These are phyloP conservation scores for Rosa lucieae DNA, from an alignment of 306 rosid genomes.

Conservation along the genomic window DNA sequence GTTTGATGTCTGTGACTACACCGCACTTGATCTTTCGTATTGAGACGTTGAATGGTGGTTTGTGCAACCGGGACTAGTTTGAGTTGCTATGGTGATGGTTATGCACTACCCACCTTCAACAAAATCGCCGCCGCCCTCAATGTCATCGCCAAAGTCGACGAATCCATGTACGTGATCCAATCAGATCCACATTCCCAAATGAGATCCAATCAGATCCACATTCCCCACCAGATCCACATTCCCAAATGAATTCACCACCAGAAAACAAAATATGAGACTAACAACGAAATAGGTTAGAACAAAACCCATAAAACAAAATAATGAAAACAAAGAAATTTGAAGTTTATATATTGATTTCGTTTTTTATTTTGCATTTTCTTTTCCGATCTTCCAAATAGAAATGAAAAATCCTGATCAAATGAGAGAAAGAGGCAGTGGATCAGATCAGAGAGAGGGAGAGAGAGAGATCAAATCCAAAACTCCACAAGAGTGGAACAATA, in stretches of 20 bases:
- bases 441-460: too few species aligned
- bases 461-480: too few species aligned
- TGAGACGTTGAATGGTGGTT: neutral
- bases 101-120: conserved; percentile 60
- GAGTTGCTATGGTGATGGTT: conserved; percentile 12
- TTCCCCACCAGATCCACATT: conserved; percentile 86
- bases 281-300: too few species aligned
- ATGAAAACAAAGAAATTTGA: too few species aligned
- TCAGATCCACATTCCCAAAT: conserved; percentile 83
- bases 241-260: conserved; percentile 68
- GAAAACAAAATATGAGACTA: too few species aligned
- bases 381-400: too few species aligned
- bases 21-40: conserved; percentile 30
- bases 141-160: conserved; percentile 64
- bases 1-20: conserved; percentile 47
- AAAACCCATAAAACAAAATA: too few species aligned
- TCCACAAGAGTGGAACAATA: too few species aligned
- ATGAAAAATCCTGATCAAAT: too few species aligned
- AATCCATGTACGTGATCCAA: conserved; percentile 73
- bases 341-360: too few species aligned
- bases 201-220: conserved; percentile 78
- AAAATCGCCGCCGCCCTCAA: conserved; percentile 83
- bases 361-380: too few species aligned
- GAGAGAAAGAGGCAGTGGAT: too few species aligned
- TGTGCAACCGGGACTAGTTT: neutral